Evolutionary conservation across 2,329 filamentous ascomycete genomes (phyloP).

Genomic region (Lachnellula hyalina): DNA sequence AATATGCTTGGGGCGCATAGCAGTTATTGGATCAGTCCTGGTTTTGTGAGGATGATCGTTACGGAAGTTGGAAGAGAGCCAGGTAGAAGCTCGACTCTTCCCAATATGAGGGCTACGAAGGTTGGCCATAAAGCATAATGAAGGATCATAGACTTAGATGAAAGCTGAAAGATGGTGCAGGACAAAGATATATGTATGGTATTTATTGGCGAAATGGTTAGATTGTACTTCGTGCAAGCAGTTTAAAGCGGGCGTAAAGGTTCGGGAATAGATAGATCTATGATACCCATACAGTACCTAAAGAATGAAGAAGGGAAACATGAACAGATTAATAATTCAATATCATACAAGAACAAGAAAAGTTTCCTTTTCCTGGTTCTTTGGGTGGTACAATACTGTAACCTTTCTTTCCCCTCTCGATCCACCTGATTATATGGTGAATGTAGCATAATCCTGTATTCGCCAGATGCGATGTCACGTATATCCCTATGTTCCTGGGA

Average conservation of each 20-base stretch:
- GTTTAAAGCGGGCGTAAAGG: neutral
- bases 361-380: neutral
- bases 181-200: neutral
- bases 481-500: slow-evolving; percentile 54
- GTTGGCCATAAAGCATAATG: slow-evolving; percentile 16
- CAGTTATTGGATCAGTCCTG: slow-evolving; percentile 83
- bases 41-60: slow-evolving; percentile 88
- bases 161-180: neutral
- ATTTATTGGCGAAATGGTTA: neutral
- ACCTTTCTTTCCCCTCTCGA: neutral
- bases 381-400: neutral
- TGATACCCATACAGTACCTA: slow-evolving; percentile 19
- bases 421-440: neutral
- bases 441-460: slow-evolving; percentile 50
- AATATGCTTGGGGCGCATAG: slow-evolving; percentile 96
- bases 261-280: slow-evolving; percentile 7
- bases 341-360: neutral
- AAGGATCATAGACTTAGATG: neutral
- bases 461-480: slow-evolving; percentile 47
- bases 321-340: neutral
- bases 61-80: slow-evolving; percentile 75
- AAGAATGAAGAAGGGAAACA: neutral
- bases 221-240: neutral
- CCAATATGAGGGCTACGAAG: slow-evolving; percentile 56
- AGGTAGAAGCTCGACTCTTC: slow-evolving; percentile 56